These are phyloP conservation scores for Penicillium salamii DNA, from an alignment of 495 filamentous ascomycete species.

Conservation along the genomic window DNA sequence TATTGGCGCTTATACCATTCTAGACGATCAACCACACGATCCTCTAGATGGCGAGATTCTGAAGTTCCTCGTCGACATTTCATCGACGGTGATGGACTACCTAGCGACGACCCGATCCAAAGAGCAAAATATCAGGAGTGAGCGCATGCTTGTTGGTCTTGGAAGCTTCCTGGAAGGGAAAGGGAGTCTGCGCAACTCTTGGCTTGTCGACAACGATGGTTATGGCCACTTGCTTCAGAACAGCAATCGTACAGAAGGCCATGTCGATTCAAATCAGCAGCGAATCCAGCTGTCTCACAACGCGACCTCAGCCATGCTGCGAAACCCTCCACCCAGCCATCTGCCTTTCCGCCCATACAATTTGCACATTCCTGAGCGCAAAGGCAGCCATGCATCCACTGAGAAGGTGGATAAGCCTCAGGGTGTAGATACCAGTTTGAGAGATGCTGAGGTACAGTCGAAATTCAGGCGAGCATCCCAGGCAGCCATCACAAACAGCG, in stretches of 20 bases:
- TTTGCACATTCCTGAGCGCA: not conserved
- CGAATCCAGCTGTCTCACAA: constrained; percentile 13
- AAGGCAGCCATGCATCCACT: not conserved
- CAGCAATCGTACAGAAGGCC: constrained; percentile 5
- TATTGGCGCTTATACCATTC: constrained; percentile 15
- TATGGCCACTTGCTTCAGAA: not conserved
- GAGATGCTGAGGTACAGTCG: not conserved
- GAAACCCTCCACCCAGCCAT: not conserved
- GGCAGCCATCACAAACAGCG: not conserved
- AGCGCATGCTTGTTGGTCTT: constrained; percentile 20
- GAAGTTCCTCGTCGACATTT: constrained; percentile 9
- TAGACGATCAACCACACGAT: constrained; percentile 14
- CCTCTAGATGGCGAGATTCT: not conserved
- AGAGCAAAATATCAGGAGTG: constrained; percentile 10
- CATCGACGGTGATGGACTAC: constrained; percentile 16
- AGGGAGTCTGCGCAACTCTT: constrained; percentile 15
- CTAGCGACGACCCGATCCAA: constrained; percentile 5
- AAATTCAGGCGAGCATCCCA: not conserved
- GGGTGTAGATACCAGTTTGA: not conserved
- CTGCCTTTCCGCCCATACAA: constrained; percentile 5
- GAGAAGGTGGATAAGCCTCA: not conserved
- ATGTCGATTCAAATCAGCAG: constrained; percentile 16
- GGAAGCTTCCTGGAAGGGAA: constrained; percentile 20
- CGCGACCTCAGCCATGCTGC: not conserved
- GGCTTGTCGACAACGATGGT: constrained; percentile 6